Evolutionary conservation across 179 eudicot genomes (phyloP).

Genomic region (Pouteria campechiana): DNA sequence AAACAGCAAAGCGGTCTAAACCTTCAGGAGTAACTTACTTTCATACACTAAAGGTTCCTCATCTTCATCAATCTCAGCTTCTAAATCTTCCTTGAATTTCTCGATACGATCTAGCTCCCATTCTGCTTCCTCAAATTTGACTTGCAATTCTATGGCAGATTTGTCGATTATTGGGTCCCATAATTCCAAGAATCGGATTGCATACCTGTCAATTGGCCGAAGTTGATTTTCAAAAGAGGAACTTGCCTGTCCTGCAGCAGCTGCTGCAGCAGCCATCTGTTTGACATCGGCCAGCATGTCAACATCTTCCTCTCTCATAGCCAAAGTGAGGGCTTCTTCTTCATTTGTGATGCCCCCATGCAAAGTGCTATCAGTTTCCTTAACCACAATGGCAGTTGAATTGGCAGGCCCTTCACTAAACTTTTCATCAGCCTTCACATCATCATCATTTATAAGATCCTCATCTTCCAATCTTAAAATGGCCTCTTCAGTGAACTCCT

Average conservation of each 20-base stretch:
- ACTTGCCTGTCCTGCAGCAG: conserved; percentile 84
- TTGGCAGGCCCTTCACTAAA: no score
- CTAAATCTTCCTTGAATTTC: conserved; percentile 96
- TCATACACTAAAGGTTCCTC: conserved; percentile 98
- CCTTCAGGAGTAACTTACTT: conserved; percentile 45
- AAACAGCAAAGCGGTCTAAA: background rate
- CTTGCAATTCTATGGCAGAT: conserved; percentile 43
- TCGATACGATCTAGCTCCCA: conserved; percentile 98
- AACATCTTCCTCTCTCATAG: conserved; percentile 70
- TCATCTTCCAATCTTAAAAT: conserved; percentile 82
- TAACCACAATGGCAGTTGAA: conserved; percentile 26
- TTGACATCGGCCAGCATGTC: conserved; percentile 99
- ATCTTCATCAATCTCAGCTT: conserved; percentile 95
- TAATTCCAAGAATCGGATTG: conserved; percentile 78
- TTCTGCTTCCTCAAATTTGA: conserved; percentile 66
- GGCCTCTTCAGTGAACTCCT: conserved; percentile 91
- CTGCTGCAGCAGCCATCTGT: conserved; percentile 99
- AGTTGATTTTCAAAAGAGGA: conserved; percentile 81
- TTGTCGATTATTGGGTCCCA: conserved; percentile 94
- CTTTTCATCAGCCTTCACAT: conserved; percentile 47
- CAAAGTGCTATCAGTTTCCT: conserved; percentile 15
- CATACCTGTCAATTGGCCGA: conserved; percentile 96
- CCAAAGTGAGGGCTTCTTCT: conserved; percentile 44
- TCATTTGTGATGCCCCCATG: conserved; percentile 31
- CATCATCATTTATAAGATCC: conserved; percentile 77